A percentile compares a stretch with the other conserved stretches of the same genome.
phyloP scores from a whole-genome alignment of 2,329 filamentous ascomycete species.

The Fusarium cyanostomum region DNA sequence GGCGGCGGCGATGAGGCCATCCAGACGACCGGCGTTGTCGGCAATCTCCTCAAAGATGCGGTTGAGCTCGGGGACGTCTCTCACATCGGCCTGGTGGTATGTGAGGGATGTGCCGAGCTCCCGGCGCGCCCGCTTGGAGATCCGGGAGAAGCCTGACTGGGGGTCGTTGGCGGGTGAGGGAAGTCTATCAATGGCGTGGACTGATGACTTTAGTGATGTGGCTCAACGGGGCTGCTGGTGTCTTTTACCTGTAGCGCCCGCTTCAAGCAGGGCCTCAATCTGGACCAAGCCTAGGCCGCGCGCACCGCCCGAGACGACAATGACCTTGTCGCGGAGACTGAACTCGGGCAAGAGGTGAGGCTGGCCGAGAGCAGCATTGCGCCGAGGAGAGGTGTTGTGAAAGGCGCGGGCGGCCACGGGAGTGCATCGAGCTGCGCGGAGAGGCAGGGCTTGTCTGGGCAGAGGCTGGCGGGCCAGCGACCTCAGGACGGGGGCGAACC shows the following conservation, averaged over 20 bases:
- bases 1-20: constrained; percentile 77
- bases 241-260: constrained; percentile 72
- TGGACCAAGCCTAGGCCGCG: constrained; percentile 82
- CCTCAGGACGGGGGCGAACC: constrained; percentile 36
- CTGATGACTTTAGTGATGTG: too few species aligned
- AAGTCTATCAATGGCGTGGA: constrained; percentile 73
- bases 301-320: constrained; percentile 80
- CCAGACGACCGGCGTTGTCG: constrained; percentile 74
- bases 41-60: constrained; percentile 74
- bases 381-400: constrained; percentile 32
- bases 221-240: too few species aligned
- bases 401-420: constrained; percentile 30
- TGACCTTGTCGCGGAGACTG: constrained; percentile 75
- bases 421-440: constrained; percentile 12
- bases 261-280: constrained; percentile 80
- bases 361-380: constrained; percentile 28
- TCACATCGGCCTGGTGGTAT: constrained; percentile 84
- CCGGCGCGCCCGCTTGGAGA: constrained; percentile 69
- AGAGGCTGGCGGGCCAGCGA: constrained; percentile 32
- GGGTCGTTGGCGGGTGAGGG: constrained; percentile 57
- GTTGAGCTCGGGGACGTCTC: constrained; percentile 74
- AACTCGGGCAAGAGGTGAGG: constrained; percentile 72
- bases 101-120: constrained; percentile 74
- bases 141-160: constrained; percentile 67
- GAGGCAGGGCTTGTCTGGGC: constrained; percentile 14